These are phyloP conservation scores for Juncus inflexus DNA, from an alignment of 176 grass and related monocot genomes.

Conservation along the genomic window DNA sequence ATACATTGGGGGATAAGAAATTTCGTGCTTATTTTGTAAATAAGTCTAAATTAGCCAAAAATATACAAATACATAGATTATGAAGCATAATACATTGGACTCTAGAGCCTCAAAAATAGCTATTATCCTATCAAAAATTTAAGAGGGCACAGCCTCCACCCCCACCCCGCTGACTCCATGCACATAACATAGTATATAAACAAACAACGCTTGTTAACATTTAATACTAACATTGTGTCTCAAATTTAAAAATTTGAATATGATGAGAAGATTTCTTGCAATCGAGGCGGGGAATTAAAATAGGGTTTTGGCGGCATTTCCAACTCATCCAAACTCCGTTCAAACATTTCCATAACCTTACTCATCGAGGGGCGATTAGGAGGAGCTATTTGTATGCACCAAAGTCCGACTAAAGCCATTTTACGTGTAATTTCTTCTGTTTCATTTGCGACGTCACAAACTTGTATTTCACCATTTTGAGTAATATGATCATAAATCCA, in stretches of 20 bases:
- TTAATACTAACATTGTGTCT: neutral
- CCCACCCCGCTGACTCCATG: neutral
- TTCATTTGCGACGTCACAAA: conserved; percentile 8
- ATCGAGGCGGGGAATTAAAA: neutral
- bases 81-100: no score
- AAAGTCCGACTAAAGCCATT: conserved; percentile 39
- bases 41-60: no score
- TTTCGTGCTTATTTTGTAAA: no score
- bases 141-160: no score
- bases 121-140: no score
- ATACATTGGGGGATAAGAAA: no score
- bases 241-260: neutral
- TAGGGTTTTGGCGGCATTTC: conserved; percentile 35
- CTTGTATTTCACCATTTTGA: conserved; percentile 22
- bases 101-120: no score
- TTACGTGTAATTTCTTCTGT: conserved; percentile 26
- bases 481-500: conserved; percentile 48
- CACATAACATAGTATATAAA: no score
- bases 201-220: neutral
- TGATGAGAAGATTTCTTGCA: neutral
- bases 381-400: conserved; percentile 40
- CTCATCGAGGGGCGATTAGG: conserved; percentile 42
- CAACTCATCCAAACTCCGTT: conserved; percentile 32
- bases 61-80: no score
- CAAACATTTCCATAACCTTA: conserved; percentile 47